Evolutionary conservation across 768 basidiomycete genomes (phyloP).

Genomic region (Suillus placidus): DNA sequence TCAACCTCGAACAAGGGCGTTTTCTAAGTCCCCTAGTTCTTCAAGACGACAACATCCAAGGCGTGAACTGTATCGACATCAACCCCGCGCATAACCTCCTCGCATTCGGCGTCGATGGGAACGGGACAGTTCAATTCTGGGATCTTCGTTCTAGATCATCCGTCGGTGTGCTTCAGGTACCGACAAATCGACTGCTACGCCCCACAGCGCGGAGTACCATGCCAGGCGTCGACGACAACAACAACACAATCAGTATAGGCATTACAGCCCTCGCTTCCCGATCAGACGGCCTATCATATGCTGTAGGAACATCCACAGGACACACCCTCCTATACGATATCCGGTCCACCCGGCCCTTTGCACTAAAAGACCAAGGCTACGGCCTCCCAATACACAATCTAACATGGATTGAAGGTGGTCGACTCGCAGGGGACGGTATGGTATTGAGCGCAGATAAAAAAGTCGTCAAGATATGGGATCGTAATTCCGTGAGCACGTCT

Average conservation of each 20-base stretch:
- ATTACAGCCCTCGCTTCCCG: conserved; percentile 88
- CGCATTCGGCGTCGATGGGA: conserved; percentile 86
- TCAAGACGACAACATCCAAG: conserved; percentile 61
- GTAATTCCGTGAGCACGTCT: conserved; percentile 60
- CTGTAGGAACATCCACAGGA: conserved; percentile 92
- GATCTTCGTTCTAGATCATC: conserved; percentile 82
- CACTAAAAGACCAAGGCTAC: conserved; percentile 95
- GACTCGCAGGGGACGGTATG: conserved; percentile 86
- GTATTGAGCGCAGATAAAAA: conserved; percentile 94
- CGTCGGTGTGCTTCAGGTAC: conserved; percentile 71
- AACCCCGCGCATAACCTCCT: conserved; percentile 92
- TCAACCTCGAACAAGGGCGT: conserved; percentile 94
- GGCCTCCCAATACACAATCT: conserved; percentile 86
- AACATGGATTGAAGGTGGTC: conserved; percentile 84
- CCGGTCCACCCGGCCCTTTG: conserved; percentile 80
- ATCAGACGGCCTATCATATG: conserved; percentile 88
- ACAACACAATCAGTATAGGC: conserved; percentile 43
- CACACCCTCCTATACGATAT: conserved; percentile 95
- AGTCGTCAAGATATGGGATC: conserved; percentile 97
- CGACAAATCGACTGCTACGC: conserved; percentile 52
- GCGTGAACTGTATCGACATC: conserved; percentile 90
- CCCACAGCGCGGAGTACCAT: conserved; percentile 35
- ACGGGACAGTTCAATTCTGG: conserved; percentile 93
- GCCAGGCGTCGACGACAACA: conserved; percentile 40
- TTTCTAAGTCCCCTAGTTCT: conserved; percentile 83